Evolutionary conservation across 306 rosid species (phyloP).

Genomic region (Fragaria ananassa): DNA sequence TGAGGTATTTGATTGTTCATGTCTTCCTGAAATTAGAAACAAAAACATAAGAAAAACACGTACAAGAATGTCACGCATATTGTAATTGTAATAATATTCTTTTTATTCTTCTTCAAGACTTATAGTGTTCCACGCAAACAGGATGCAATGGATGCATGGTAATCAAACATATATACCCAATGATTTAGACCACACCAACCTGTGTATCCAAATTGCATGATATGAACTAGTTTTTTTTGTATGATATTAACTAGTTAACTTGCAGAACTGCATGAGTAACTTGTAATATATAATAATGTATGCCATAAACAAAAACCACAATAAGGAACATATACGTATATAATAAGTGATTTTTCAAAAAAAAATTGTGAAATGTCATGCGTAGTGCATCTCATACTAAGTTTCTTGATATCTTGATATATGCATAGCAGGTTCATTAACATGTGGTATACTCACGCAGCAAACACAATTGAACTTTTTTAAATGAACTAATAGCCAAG

Average conservation of each 20-base stretch:
- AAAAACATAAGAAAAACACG: neutral
- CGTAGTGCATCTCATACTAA: neutral
- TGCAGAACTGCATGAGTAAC: neutral
- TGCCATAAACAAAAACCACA: neutral
- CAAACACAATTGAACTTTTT: too few relatives aligned
- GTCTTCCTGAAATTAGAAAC: neutral
- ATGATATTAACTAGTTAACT: conserved; percentile 34
- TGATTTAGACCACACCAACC: conserved; percentile 44
- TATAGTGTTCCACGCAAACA: neutral
- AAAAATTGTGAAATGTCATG: neutral
- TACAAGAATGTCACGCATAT: too few relatives aligned
- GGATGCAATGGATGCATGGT: conserved; percentile 13
- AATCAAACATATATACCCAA: conserved; percentile 41
- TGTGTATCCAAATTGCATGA: conserved; percentile 5
- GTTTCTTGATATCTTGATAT: neutral
- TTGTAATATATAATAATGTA: too few relatives aligned
- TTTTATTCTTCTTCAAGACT: neutral
- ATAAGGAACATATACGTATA: too few relatives aligned
- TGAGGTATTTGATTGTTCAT: neutral
- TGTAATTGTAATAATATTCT: too few relatives aligned
- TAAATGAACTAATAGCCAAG: too few relatives aligned
- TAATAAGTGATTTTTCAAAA: too few relatives aligned
- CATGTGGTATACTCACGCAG: neutral
- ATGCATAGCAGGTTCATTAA: neutral
- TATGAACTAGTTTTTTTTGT: neutral